Percentiles rank a stretch among this genome's conserved stretches.
Conservation (phyloP, 1,284 basidiomycete species). For the Puccinia horiana region DNA sequence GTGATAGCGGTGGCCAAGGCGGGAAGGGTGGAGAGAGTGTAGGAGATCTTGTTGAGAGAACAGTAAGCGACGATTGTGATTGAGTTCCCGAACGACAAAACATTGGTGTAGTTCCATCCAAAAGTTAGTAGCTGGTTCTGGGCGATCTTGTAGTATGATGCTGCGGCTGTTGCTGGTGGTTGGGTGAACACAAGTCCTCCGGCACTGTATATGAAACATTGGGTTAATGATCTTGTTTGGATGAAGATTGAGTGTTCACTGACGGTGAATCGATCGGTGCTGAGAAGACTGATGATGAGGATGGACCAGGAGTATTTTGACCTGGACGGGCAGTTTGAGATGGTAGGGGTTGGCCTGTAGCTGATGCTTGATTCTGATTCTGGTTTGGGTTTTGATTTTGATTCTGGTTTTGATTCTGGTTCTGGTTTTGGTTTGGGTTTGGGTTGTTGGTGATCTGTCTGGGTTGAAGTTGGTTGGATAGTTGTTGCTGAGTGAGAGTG, state of each 20-base stretch:
- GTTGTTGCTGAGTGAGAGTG: background rate
- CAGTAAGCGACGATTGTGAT: constrained; percentile 80
- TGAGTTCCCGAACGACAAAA: constrained; percentile 58
- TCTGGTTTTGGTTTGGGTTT: constrained; percentile 4
- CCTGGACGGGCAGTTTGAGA: background rate
- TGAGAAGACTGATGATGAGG: constrained; percentile 21
- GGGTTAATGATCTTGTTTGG: background rate
- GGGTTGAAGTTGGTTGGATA: background rate
- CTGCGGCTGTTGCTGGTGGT: constrained; percentile 71
- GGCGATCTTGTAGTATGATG: constrained; percentile 87
- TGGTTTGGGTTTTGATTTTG: constrained; percentile 20
- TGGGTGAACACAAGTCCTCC: constrained; percentile 73
- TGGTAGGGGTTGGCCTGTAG: background rate
- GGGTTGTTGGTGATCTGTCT: background rate
- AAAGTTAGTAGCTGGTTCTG: constrained; percentile 74
- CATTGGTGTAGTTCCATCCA: constrained; percentile 79
- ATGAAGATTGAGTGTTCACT: background rate
- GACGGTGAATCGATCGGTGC: constrained; percentile 35
- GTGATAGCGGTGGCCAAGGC: constrained; percentile 70
- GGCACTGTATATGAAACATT: constrained; percentile 61
- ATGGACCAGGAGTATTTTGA: background rate
- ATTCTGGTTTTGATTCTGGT: background rate
- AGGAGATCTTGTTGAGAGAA: constrained; percentile 77
- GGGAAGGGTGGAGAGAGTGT: constrained; percentile 67
- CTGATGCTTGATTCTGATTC: background rate